Evolutionary conservation across 345 rosid species (phyloP).

Genomic region (Gossypium bickii): DNA sequence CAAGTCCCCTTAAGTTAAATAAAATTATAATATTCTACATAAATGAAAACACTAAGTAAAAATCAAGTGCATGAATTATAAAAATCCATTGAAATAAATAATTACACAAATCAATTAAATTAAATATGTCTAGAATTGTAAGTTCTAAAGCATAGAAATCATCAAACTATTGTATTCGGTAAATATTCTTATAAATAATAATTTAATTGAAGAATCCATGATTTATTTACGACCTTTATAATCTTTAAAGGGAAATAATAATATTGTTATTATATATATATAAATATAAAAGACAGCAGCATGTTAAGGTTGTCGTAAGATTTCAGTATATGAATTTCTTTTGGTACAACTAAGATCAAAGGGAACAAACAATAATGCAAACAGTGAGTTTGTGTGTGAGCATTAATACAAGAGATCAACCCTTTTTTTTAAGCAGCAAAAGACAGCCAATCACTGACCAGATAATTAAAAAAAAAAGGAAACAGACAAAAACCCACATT

Average conservation of each 20-base stretch:
- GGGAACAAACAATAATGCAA: not conserved
- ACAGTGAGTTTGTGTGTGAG: slow-evolving; percentile 12
- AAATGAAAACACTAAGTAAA: too few species aligned
- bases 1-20: too few species aligned
- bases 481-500: slow-evolving; percentile 22
- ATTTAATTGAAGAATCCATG: not conserved
- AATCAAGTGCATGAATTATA: too few species aligned
- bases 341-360: not conserved
- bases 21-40: too few species aligned
- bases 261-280: too few species aligned
- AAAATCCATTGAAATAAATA: too few species aligned
- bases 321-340: not conserved
- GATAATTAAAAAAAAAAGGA: slow-evolving; percentile 13
- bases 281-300: not conserved
- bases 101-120: too few species aligned
- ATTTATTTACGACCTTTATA: not conserved
- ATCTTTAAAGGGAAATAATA: not conserved
- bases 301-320: not conserved
- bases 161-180: not conserved
- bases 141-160: too few species aligned
- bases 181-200: not conserved
- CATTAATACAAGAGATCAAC: slow-evolving; percentile 1
- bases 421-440: slow-evolving; percentile 14
- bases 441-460: slow-evolving; percentile 33
- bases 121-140: too few species aligned